Evolutionary conservation across 2,329 filamentous ascomycete genomes (phyloP).

Genomic region (Beauveria asiatica): DNA sequence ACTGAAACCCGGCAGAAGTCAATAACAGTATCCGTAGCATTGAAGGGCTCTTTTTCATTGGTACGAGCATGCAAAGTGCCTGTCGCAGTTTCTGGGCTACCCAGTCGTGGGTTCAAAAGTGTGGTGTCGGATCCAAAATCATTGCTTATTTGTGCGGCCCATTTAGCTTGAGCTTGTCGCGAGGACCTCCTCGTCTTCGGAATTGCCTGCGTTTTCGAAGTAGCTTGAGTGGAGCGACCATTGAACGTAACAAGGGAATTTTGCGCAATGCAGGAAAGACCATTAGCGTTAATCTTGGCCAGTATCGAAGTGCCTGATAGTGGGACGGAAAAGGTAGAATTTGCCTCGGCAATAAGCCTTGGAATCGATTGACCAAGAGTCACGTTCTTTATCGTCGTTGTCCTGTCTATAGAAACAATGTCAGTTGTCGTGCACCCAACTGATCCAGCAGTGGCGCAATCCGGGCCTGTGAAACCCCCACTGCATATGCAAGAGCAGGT

Average conservation of each 20-base stretch:
- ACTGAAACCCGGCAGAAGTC: conserved; percentile 58
- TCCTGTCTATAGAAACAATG: conserved; percentile 31
- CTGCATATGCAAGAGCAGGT: conserved; percentile 81
- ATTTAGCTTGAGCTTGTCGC: not conserved
- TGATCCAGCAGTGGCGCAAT: conserved; percentile 39
- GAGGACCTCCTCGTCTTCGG: not conserved
- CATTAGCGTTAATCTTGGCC: conserved; percentile 64
- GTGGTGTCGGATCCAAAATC: not conserved
- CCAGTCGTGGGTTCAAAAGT: not conserved
- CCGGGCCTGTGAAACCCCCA: conserved; percentile 67
- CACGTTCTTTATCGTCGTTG: conserved; percentile 47
- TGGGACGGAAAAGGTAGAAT: conserved; percentile 65
- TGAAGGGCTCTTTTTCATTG: conserved; percentile 26
- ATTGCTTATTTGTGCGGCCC: not conserved
- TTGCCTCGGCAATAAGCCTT: conserved; percentile 57
- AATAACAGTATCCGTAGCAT: conserved; percentile 44
- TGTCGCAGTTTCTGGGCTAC: not conserved
- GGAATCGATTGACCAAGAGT: conserved; percentile 77
- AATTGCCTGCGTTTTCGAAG: conserved; percentile 12
- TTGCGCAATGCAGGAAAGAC: conserved; percentile 73
- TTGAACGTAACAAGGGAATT: conserved; percentile 85
- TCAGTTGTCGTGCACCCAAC: conserved; percentile 46
- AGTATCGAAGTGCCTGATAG: conserved; percentile 63
- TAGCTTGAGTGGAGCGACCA: conserved; percentile 36
- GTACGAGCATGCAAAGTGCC: not conserved